A percentile compares a stretch with the other conserved stretches of the same genome.
Evolutionary conservation across 1,139 yeast species (phyloP).

Genomic region (Lizanozyma gosingica): DNA sequence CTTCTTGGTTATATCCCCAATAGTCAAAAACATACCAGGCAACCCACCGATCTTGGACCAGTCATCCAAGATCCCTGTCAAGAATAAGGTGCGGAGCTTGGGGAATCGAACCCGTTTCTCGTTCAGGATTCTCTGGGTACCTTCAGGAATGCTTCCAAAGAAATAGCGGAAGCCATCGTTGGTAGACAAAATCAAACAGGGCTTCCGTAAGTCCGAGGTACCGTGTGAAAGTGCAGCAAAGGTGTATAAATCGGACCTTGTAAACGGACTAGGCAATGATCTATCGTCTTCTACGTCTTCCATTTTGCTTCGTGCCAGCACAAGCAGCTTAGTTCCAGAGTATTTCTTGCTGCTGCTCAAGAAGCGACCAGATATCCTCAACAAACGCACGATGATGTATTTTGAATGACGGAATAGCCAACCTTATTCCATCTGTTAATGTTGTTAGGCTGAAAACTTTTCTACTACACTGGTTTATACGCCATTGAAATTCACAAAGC

Average conservation of each 20-base stretch:
- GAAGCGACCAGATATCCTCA: background rate
- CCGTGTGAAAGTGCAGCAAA: conserved; percentile 12
- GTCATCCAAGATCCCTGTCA: conserved; percentile 57
- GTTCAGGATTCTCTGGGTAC: conserved; percentile 65
- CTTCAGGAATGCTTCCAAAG: conserved; percentile 80
- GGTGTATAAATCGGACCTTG: background rate
- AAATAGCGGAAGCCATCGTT: conserved; percentile 52
- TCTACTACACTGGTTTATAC: too few relatives aligned
- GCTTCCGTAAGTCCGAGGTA: conserved; percentile 14
- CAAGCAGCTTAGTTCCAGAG: background rate
- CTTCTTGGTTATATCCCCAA: conserved; percentile 71
- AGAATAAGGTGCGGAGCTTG: conserved; percentile 54
- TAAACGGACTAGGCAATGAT: background rate
- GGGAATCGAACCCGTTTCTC: conserved; percentile 45
- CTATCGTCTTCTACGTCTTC: background rate
- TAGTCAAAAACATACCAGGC: conserved; percentile 79
- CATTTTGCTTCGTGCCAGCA: background rate
- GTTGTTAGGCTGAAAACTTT: too few relatives aligned
- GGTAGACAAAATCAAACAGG: conserved; percentile 19
- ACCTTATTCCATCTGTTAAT: too few relatives aligned
- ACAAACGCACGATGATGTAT: background rate
- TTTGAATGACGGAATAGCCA: too few relatives aligned
- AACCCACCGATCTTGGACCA: conserved; percentile 83
- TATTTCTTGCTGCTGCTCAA: background rate
- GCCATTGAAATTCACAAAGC: too few relatives aligned